Evolutionary conservation across 148 eudicot genomes (phyloP), one percentile per base, ranked within the genome.

Genomic region (Cornus florida): DNA sequence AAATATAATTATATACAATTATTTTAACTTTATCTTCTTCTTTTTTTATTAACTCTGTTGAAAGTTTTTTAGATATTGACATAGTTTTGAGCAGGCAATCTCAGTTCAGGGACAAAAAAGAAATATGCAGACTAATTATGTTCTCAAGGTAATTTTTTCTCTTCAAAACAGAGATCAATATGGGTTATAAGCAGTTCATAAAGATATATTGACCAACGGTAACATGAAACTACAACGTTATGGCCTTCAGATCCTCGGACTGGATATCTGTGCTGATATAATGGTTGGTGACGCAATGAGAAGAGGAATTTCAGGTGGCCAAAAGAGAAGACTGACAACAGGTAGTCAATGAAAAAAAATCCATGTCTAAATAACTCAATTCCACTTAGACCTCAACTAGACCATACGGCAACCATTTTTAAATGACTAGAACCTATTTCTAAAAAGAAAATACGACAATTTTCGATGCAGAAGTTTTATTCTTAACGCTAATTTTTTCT

Each of bases 221-320:
- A 8, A 17, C 7, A 20, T 62, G 24, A 62, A 62, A 62, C 66
- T 62, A 17, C 41, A 10, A 12, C 71, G 6, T 65, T 19, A 43
- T 43, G 60, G 6, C 12, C 73, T 50, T 67, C 90, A 94, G 96
- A 89, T 94, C 84, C 91, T 92, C 76, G 98, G 97, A 46, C 89
- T 94, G 67, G 98, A 94, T 81, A 62, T 88, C 4, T 94, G 98
- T 81, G 87, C 98, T 69, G 90, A 94, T 75, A 85, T 85, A 46
- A 39, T 94, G 83, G 90, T 81, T 41, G 98, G 98, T 50, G 93
- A 94, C 85, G 93, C 85, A 65, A 94, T 94, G 98, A 89, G 89
- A 75, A 86, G 90, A 90, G 98, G 98, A 43, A 89, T 94, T 64
- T 92, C 94, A 17, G 98, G 98, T 74, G 98, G 96, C 57, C 94